These are phyloP conservation scores for Fusarium paranaense DNA, from an alignment of 2,329 filamentous ascomycete species.

Conservation along the genomic window DNA sequence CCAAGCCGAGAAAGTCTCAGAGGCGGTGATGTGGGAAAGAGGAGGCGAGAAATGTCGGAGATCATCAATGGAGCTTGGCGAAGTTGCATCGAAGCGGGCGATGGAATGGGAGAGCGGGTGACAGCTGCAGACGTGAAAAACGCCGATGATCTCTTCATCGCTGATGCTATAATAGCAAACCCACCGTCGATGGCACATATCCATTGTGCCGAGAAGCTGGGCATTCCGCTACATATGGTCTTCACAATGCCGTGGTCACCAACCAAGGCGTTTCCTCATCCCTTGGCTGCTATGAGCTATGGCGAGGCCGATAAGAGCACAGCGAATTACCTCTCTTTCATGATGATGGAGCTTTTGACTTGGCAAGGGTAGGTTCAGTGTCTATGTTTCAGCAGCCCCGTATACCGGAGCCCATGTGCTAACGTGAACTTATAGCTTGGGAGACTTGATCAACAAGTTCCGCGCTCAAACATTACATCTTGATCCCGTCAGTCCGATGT, in stretches of 20 bases:
- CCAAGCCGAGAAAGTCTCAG: slow-evolving; percentile 51
- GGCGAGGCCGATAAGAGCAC: slow-evolving; percentile 37
- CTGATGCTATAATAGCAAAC: slow-evolving; percentile 66
- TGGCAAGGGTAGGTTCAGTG: slow-evolving; percentile 70
- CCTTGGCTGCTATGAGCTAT: slow-evolving; percentile 52
- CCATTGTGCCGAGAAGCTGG: slow-evolving; percentile 62
- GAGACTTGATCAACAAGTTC: slow-evolving; percentile 79
- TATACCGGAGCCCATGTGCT: not conserved
- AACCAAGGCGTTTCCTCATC: slow-evolving; percentile 55
- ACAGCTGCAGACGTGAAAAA: slow-evolving; percentile 43
- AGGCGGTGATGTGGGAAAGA: slow-evolving; percentile 51
- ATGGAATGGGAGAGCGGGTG: slow-evolving; percentile 45
- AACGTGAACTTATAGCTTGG: slow-evolving; percentile 54
- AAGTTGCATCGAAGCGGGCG: slow-evolving; percentile 52
- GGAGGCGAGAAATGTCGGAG: slow-evolving; percentile 52
- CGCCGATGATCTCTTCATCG: slow-evolving; percentile 58
- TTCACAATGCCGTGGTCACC: slow-evolving; percentile 79
- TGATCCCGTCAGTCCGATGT: slow-evolving; percentile 73
- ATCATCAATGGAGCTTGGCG: slow-evolving; percentile 53
- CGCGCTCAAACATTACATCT: slow-evolving; percentile 70
- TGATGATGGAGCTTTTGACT: slow-evolving; percentile 76
- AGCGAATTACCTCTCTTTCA: slow-evolving; percentile 41
- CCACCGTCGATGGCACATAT: slow-evolving; percentile 65
- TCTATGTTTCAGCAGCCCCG: too few relatives aligned
- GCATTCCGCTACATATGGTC: slow-evolving; percentile 63